Percentiles rank a stretch among this genome's conserved stretches.
Evolutionary conservation across 2,329 filamentous ascomycete genomes (phyloP).

Genomic region (Drechslerella stenobrocha): DNA sequence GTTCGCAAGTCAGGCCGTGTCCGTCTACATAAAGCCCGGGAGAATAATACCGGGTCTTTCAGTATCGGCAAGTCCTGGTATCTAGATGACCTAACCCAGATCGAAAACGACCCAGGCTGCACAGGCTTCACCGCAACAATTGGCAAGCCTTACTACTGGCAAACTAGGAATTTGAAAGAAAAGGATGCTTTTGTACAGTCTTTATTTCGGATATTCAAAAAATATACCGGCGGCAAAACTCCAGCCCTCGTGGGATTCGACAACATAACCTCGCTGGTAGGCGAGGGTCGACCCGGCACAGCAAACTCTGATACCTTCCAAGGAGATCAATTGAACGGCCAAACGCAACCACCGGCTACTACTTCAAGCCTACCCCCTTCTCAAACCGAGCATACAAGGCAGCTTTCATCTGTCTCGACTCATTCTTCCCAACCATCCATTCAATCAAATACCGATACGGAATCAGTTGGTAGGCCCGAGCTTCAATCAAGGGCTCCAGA

Average conservation of each 20-base stretch:
- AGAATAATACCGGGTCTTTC: conserved; percentile 90
- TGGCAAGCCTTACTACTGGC: conserved; percentile 95
- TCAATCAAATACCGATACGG: conserved; percentile 22
- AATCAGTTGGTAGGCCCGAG: conserved; percentile 16
- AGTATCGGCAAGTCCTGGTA: conserved; percentile 99
- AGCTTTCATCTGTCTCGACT: conserved; percentile 16
- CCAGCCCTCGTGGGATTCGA: conserved; percentile 84
- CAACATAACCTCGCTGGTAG: conserved; percentile 51
- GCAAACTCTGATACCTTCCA: conserved; percentile 33
- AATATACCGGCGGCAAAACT: conserved; percentile 85
- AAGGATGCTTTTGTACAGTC: conserved; percentile 99
- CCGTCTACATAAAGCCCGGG: conserved; percentile 93
- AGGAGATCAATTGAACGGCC: conserved; percentile 29
- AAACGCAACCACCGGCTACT: conserved; percentile 15
- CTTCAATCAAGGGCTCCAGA: conserved; percentile 18
- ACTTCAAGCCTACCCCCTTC: conserved; percentile 20
- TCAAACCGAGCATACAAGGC: conserved; percentile 19
- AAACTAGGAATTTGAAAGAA: conserved; percentile 88
- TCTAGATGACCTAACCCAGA: conserved; percentile 80
- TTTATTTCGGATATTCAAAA: conserved; percentile 91
- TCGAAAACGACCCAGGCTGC: conserved; percentile 79
- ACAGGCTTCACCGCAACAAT: conserved; percentile 85
- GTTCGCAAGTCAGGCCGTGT: conserved; percentile 91
- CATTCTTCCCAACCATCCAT: conserved; percentile 26
- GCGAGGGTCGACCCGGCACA: conserved; percentile 38